Percentiles rank a stretch among this genome's conserved stretches.
Conservation (phyloP, 345 rosid genomes). For the Gynandropsis gynandra region DNA sequence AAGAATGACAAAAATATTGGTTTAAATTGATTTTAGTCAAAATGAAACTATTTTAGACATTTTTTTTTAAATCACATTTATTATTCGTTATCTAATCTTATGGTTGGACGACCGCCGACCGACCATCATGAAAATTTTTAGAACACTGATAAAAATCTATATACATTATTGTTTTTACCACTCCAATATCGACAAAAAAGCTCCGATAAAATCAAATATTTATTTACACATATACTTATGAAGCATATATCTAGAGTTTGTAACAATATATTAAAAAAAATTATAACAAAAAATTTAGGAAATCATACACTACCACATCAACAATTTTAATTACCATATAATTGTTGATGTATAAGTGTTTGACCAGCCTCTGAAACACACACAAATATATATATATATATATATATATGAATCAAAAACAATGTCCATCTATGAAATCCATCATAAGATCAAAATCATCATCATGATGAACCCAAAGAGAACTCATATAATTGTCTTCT, state of each 20-base stretch:
- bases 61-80: no score
- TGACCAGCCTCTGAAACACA: not conserved
- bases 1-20: no score
- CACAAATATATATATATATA: constrained; percentile 1
- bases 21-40: no score
- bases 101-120: no score
- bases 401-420: constrained; percentile 13
- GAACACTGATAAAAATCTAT: no score
- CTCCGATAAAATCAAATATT: no score
- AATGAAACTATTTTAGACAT: no score
- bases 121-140: no score
- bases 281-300: not conserved
- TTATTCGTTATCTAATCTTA: no score
- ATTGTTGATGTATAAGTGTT: constrained; percentile 3
- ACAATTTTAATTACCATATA: constrained; percentile 9
- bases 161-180: no score
- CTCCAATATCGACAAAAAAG: no score
- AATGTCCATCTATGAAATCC: constrained; percentile 29
- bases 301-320: constrained; percentile 14
- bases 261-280: not conserved
- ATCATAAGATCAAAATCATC: constrained; percentile 27
- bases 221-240: no score
- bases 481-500: constrained; percentile 7
- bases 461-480: constrained; percentile 29
- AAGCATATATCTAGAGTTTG: not conserved